Base-by-base conservation (phyloP, 78 protist genomes). In the Chrysochromulina parva region DNA sequence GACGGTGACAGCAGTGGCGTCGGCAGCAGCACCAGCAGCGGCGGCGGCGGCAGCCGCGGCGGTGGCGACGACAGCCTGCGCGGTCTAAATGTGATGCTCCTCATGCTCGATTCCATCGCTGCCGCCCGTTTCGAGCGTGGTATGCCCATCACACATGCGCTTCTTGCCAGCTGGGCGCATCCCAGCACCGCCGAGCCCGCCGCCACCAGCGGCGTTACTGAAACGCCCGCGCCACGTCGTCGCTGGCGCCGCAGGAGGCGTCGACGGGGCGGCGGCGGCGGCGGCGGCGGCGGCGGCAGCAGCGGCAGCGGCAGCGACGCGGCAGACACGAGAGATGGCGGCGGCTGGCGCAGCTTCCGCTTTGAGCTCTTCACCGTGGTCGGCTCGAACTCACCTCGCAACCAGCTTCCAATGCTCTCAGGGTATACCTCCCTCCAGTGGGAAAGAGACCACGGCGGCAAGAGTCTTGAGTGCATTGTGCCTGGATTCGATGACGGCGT, bases 331-430 rank as follows among this genome's bases (percentile, higher is more conserved):
- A 38, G 38, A 38, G 47, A 11, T 11, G 73, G 1, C 47, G 24
- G 73, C 73, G 86, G 86, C 20, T 78, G 86, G 86, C 20, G 47
- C 10, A 14, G 52, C 19, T 78, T 78, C 50, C 24, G 13, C 24
- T 78, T 53, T 24, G 28, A 20, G 9, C 28, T 13, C 24, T 78
- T 78, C 60, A 5, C 47, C 19, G 62, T 53, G 55, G 86, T 78
- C 47, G 86, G 86, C 86, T 26, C 86, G 16, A 78, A 78, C 86
- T 78, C 86, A 11, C 86, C 86, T 47, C 62, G 60, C 60, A 78
- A 78, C 50, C 86, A 78, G 47, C 13, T 78, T 2, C 86, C 86
- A 17, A 1, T 78, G 62, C 62, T 78, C 22, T 78, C 86, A 0
- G 86, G 86, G 24, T 24, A 11, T 19, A 17, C 62, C 0, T 52